Evolutionary conservation across 148 eudicot genomes (phyloP).

Genomic region (Camellia japonica): DNA sequence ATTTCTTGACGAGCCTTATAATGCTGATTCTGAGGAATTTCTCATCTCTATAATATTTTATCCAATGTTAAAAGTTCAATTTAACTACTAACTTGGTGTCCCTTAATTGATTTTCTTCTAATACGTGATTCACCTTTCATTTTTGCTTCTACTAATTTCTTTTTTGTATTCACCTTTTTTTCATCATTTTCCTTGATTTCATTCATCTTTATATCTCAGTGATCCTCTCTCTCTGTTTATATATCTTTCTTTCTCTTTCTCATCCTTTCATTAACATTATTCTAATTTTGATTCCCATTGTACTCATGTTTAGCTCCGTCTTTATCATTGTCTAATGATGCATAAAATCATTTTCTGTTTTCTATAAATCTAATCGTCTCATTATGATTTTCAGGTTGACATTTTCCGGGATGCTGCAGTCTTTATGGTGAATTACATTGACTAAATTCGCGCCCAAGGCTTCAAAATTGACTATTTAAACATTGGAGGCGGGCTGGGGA

Average conservation of each 20-base stretch:
- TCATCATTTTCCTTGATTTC: not conserved
- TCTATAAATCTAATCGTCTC: not conserved
- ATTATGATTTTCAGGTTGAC: conserved; percentile 58
- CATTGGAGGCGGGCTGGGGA: conserved; percentile 94
- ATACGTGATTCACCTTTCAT: not conserved
- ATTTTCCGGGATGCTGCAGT: conserved; percentile 92
- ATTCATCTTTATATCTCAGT: not conserved
- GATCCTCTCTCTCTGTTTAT: not conserved
- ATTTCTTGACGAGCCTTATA: not conserved
- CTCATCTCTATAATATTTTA: not conserved
- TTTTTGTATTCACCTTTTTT: not conserved
- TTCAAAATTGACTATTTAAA: conserved; percentile 78
- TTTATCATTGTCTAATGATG: not conserved
- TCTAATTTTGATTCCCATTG: not conserved
- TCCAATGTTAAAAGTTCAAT: not conserved
- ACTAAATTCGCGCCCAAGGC: conserved; percentile 83
- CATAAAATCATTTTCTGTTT: not conserved
- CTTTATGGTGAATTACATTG: conserved; percentile 84
- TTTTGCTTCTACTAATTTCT: not conserved
- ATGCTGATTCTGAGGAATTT: not conserved
- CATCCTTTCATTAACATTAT: conserved; percentile 19
- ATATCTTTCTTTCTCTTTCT: not conserved
- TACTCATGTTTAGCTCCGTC: not conserved
- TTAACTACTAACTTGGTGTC: not conserved
- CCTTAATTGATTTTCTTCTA: not conserved